phyloP scores from a whole-genome alignment of 208 protist genomes.

The Acanthamoeba sp. region DNA sequence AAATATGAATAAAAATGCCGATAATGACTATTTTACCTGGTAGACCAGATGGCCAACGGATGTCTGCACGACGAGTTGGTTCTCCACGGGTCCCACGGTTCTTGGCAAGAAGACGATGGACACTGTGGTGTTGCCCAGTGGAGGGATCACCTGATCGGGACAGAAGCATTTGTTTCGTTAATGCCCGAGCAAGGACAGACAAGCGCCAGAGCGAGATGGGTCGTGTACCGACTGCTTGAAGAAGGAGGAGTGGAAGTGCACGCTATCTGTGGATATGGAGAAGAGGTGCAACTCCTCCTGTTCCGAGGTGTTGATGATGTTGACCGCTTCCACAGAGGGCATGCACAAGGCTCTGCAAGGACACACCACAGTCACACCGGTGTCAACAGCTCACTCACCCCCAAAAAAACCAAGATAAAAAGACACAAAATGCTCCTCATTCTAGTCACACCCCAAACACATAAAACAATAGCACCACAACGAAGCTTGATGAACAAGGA shows the following conservation, averaged over 20 bases:
- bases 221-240: constrained; percentile 71
- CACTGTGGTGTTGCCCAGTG: constrained; percentile 67
- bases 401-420: background rate
- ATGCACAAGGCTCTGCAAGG: constrained; percentile 67
- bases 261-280: constrained; percentile 51
- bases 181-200: background rate
- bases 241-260: constrained; percentile 77
- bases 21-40: background rate
- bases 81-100: constrained; percentile 61
- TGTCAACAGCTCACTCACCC: too few species aligned
- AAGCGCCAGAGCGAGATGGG: background rate
- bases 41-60: constrained; percentile 44
- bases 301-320: constrained; percentile 68
- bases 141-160: constrained; percentile 32
- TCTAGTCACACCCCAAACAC: too few species aligned
- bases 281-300: constrained; percentile 72
- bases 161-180: background rate
- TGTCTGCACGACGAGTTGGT: constrained; percentile 66
- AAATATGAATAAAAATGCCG: too few species aligned
- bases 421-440: background rate
- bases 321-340: constrained; percentile 64
- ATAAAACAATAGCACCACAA: background rate
- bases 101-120: constrained; percentile 72
- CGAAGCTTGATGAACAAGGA: too few species aligned
- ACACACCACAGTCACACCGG: background rate